These are phyloP conservation scores for Jacaranda mimosifolia DNA, from an alignment of 257 asterid genomes.

Conservation along the genomic window DNA sequence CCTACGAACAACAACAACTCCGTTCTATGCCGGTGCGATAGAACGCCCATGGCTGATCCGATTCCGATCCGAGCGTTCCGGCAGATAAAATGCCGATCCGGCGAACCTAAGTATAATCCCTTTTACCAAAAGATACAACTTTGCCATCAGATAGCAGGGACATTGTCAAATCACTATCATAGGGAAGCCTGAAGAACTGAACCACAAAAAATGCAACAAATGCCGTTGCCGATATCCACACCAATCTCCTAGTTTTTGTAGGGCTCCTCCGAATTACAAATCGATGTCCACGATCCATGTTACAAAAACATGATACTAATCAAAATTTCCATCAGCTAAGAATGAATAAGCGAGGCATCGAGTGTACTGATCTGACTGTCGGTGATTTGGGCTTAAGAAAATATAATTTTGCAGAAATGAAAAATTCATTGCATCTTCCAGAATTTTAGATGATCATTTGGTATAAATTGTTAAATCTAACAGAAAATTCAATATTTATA, in stretches of 20 bases:
- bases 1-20: too few species aligned
- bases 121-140: slow-evolving; percentile 25
- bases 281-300: slow-evolving; percentile 40
- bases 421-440: too few species aligned
- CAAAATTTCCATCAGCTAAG: neutral
- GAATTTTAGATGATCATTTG: too few species aligned
- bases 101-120: neutral
- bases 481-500: too few species aligned
- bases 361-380: neutral
- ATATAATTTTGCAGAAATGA: too few species aligned
- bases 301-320: neutral
- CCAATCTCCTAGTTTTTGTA: neutral
- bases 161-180: slow-evolving; percentile 32
- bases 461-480: too few species aligned
- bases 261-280: slow-evolving; percentile 17
- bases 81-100: too few species aligned
- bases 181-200: slow-evolving; percentile 45
- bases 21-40: too few species aligned
- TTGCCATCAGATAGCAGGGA: slow-evolving; percentile 39
- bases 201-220: slow-evolving; percentile 36
- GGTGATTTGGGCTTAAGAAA: neutral
- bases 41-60: too few species aligned
- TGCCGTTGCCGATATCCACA: slow-evolving; percentile 36
- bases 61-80: too few species aligned
- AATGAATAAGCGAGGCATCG: neutral